A percentile compares a stretch with the other conserved stretches of the same genome.
Conservation (phyloP, 2,329 filamentous ascomycete species). For the Exutisphaerella laricina region DNA sequence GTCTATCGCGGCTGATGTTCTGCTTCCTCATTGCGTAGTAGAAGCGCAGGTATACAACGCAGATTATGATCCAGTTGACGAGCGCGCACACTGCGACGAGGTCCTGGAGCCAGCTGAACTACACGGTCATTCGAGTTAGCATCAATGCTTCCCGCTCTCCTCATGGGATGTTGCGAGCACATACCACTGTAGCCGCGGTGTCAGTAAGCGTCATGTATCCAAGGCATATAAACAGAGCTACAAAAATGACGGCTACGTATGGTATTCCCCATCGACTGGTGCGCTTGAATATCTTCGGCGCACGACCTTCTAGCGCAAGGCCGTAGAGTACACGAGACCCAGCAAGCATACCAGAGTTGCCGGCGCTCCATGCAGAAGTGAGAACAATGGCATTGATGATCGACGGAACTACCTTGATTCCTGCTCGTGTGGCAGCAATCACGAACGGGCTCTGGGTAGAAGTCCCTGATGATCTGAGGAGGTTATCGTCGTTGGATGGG, state of each 20-base stretch:
- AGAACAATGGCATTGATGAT: slow-evolving; percentile 66
- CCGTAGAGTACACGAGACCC: slow-evolving; percentile 49
- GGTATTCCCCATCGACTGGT: slow-evolving; percentile 25
- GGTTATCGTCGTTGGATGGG: slow-evolving; percentile 25
- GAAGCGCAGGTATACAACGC: slow-evolving; percentile 59
- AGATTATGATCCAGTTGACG: slow-evolving; percentile 59
- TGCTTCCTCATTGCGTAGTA: slow-evolving; percentile 52
- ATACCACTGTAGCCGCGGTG: slow-evolving; percentile 12
- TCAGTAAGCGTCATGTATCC: slow-evolving; percentile 14
- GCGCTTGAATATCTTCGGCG: slow-evolving; percentile 49
- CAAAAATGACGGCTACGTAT: slow-evolving; percentile 15
- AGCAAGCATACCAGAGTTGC: slow-evolving; percentile 49
- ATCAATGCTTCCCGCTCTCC: not conserved
- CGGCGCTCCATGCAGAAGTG: slow-evolving; percentile 57
- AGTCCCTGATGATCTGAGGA: slow-evolving; percentile 31
- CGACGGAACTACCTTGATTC: slow-evolving; percentile 55
- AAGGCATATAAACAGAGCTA: slow-evolving; percentile 11
- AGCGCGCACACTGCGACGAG: slow-evolving; percentile 63
- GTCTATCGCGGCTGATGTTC: slow-evolving; percentile 50
- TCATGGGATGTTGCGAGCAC: not conserved
- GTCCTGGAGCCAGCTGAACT: slow-evolving; percentile 61
- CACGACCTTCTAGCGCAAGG: slow-evolving; percentile 57
- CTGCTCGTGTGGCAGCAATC: slow-evolving; percentile 57
- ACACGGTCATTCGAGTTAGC: not conserved
- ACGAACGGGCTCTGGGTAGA: slow-evolving; percentile 57